Evolutionary conservation across 73 alveolate genomes (phyloP), one percentile per base, ranked within the genome.

Genomic region (Blepharisma japonicum): DNA sequence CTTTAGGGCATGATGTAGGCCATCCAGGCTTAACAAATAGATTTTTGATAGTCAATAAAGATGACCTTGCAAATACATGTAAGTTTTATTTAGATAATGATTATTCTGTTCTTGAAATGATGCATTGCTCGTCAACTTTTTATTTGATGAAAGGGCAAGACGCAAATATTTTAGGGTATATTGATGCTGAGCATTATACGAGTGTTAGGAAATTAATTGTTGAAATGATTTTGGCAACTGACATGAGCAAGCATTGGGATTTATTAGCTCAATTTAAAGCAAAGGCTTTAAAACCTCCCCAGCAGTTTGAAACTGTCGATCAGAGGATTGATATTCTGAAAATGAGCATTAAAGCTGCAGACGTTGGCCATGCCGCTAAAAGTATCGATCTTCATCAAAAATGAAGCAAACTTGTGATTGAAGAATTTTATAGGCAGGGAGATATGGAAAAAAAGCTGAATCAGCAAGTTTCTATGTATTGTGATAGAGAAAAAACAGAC

Each of bases 11-110:
- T 71, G 95, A 88, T 76, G 82, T 85, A 71, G 79, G 78, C 68
- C 95, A 88, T 71, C 95, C 95, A 21, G 95, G 95, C 23, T 77
- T 81, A 70, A 88, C 83, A 49, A 88, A 88, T 72, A 55, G 77
- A 55, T 88, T 66, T 78, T 86, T 88, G 53, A 80, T 80, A 71
- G 84, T 84, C 71, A 71, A 87, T 18, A 78, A 14, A 48, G 56
- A 77, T 55, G 82, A 86, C 54, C 23, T 81, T 42, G 78, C 95
- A 14, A 77, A 84, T 45, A 88, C 85, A 49, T 86, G 85, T 66
- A 61, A 61, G 2, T 25, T 25, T 25, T 61, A 61, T 25, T 20
- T 25, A 61, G 74, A 86, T 74, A 89, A 89, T 78, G 95, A 88
- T 81, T 72, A 51, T 85, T 80, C 86, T 49, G 82, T 27, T 56